Conservation (phyloP, 768 basidiomycete genomes). For the Calvatia gigantea region DNA sequence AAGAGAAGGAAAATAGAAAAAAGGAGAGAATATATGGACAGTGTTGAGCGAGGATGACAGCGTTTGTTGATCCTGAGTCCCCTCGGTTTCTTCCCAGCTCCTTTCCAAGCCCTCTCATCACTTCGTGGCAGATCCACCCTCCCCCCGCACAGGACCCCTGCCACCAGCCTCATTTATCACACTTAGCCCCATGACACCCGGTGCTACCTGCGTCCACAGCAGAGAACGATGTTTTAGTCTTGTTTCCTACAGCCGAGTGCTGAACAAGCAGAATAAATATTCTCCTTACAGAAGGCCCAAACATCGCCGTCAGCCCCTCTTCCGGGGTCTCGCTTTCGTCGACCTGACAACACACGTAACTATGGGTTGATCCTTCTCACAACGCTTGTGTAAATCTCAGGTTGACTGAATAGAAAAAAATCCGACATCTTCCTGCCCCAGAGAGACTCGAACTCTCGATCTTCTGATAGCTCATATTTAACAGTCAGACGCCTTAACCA, state of each 20-base stretch:
- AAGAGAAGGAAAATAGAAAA: neutral
- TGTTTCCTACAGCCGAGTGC: no score
- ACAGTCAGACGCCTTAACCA: slow-evolving; percentile 14
- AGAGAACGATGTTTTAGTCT: neutral
- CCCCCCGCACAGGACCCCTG: neutral
- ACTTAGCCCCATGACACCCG: neutral
- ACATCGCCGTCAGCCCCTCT: neutral
- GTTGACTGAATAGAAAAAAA: neutral
- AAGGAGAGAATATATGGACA: neutral
- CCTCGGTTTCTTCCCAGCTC: neutral
- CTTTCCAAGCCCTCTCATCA: neutral
- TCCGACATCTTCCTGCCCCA: slow-evolving; percentile 1
- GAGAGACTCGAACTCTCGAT: slow-evolving; percentile 13
- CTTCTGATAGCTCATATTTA: slow-evolving; percentile 4
- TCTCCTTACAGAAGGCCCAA: no score
- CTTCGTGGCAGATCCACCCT: neutral
- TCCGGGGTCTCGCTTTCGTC: neutral
- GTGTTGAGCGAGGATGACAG: neutral
- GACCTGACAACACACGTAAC: slow-evolving; percentile 3
- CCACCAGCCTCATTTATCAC: slow-evolving; percentile 9
- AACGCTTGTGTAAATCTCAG: neutral
- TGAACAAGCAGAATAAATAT: no score
- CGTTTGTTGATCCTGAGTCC: neutral
- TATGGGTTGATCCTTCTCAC: no score
- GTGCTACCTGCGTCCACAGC: neutral